These are phyloP conservation scores for Hymenoscyphus occultus DNA, from an alignment of 2,329 filamentous ascomycete genomes.

Conservation along the genomic window DNA sequence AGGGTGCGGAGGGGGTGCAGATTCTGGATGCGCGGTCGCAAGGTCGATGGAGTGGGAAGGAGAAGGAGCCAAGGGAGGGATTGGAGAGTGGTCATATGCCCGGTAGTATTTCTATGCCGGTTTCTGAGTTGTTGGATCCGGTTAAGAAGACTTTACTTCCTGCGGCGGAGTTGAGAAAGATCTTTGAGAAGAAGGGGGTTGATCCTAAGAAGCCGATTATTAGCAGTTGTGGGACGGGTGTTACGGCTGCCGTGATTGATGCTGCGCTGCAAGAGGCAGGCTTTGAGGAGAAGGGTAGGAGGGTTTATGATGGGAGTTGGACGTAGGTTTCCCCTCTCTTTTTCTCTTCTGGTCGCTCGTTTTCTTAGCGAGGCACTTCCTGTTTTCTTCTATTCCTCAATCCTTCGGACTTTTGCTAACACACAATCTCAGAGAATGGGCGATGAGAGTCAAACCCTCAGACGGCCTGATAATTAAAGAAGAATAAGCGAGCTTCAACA, in stretches of 20 bases:
- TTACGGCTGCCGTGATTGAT: constrained; percentile 89
- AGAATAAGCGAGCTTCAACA: constrained; percentile 14
- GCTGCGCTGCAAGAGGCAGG: constrained; percentile 78
- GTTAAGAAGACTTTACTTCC: constrained; percentile 78
- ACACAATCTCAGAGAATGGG: constrained; percentile 55
- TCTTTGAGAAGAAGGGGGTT: constrained; percentile 79
- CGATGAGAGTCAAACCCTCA: constrained; percentile 58
- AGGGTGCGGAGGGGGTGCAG: constrained; percentile 79
- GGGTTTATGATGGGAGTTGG: constrained; percentile 95
- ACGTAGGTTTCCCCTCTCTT: constrained; percentile 61
- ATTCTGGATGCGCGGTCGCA: constrained; percentile 81
- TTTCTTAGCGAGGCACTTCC: neutral
- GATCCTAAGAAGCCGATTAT: constrained; percentile 79
- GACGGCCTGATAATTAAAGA: constrained; percentile 61
- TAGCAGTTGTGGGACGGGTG: constrained; percentile 86
- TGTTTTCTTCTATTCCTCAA: neutral
- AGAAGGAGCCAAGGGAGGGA: constrained; percentile 82
- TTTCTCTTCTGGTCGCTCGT: neutral
- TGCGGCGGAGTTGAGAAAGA: constrained; percentile 64
- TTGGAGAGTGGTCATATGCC: constrained; percentile 91
- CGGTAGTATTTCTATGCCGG: constrained; percentile 77
- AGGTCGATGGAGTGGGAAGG: constrained; percentile 77
- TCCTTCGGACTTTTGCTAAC: neutral
- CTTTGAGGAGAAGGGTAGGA: constrained; percentile 65
- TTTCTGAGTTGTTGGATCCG: constrained; percentile 76